Evolutionary conservation across 768 basidiomycete genomes (phyloP).

Genomic region (Lyophyllum semitale): DNA sequence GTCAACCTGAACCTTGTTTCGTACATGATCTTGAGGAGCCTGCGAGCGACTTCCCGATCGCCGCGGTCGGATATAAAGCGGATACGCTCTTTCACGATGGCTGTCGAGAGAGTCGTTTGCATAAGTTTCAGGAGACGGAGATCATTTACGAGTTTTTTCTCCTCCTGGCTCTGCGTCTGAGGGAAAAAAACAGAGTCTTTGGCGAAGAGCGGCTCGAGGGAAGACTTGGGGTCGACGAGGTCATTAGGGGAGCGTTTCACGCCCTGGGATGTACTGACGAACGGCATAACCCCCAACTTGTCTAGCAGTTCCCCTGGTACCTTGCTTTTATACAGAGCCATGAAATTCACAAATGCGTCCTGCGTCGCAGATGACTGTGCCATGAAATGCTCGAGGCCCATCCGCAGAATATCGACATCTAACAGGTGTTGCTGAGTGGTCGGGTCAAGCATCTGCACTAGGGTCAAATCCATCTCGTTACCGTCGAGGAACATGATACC

Average conservation of each 20-base stretch:
- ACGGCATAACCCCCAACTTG: constrained; percentile 22
- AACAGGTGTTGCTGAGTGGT: constrained; percentile 14
- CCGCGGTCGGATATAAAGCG: constrained; percentile 21
- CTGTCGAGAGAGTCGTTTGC: constrained; percentile 26
- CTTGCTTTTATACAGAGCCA: constrained; percentile 20
- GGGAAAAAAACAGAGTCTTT: constrained; percentile 17
- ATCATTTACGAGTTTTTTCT: constrained; percentile 15
- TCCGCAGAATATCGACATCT: constrained; percentile 24
- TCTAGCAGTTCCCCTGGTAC: constrained; percentile 28
- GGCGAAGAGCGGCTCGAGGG: constrained; percentile 28
- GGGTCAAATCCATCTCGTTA: constrained; percentile 13
- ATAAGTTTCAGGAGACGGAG: constrained; percentile 29
- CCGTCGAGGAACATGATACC: constrained; percentile 30
- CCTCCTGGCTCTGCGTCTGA: background rate
- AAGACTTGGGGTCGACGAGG: constrained; percentile 32
- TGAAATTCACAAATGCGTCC: constrained; percentile 26
- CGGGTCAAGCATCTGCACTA: constrained; percentile 28
- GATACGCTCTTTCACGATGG: constrained; percentile 38
- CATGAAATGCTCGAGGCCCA: constrained; percentile 30
- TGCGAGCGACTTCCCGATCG: constrained; percentile 15
- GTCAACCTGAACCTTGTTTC: constrained; percentile 11
- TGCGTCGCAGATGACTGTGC: constrained; percentile 27
- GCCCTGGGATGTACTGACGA: constrained; percentile 27
- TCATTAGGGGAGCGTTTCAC: constrained; percentile 21
- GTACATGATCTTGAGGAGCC: constrained; percentile 25